Evolutionary conservation across 352 stramenopile genomes (phyloP).

Genomic region (Globisporangium emineosum): DNA sequence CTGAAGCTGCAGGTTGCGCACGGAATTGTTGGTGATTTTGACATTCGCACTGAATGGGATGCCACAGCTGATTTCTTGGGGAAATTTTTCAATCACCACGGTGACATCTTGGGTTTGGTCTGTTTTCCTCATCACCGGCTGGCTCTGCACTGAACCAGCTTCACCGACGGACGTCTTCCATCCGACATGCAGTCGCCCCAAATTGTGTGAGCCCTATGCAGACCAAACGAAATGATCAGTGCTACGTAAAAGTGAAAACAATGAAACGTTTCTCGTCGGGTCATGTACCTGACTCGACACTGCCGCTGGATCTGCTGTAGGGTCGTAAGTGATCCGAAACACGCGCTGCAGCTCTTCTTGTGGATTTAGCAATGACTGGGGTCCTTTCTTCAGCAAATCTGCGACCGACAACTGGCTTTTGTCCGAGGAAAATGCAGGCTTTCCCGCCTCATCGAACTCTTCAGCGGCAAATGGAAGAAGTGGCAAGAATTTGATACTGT

Average conservation of each 20-base stretch:
- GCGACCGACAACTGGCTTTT: not conserved
- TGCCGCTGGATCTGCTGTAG: constrained; percentile 28
- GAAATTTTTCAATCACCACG: constrained; percentile 40
- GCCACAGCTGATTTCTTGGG: constrained; percentile 46
- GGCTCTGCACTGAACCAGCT: constrained; percentile 75
- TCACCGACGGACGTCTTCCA: constrained; percentile 84
- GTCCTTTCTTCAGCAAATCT: constrained; percentile 31
- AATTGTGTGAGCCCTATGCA: constrained; percentile 52
- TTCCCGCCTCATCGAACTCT: constrained; percentile 28
- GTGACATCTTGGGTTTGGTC: constrained; percentile 38
- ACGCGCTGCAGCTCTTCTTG: constrained; percentile 81
- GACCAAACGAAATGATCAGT: not conserved
- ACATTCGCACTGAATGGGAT: constrained; percentile 49
- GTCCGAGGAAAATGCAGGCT: not conserved
- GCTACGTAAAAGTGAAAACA: not conserved
- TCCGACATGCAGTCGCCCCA: constrained; percentile 72
- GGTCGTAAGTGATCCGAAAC: constrained; percentile 56
- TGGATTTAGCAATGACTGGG: constrained; percentile 64
- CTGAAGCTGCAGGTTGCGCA: constrained; percentile 58
- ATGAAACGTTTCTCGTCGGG: not conserved
- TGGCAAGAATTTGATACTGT: constrained; percentile 77
- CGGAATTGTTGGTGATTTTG: constrained; percentile 66
- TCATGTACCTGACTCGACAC: constrained; percentile 31
- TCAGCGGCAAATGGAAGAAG: constrained; percentile 48
- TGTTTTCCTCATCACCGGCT: constrained; percentile 70